A percentile compares a stretch with the other conserved stretches of the same genome.
Conservation (phyloP, 106 monocot genomes). For the Agapanthus africanus region DNA sequence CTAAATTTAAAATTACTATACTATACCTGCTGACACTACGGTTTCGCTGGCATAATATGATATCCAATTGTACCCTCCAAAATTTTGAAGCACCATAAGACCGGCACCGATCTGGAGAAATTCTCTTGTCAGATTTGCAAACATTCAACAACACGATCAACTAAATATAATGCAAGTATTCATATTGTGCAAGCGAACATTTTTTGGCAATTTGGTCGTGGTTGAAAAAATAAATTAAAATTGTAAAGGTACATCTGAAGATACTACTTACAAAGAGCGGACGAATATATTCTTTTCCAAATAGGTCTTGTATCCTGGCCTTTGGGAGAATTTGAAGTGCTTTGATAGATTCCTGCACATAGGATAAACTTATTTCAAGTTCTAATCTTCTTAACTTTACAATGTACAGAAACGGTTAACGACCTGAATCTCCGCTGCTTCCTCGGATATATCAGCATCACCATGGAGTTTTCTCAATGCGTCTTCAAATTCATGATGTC, state of each 20-base stretch:
- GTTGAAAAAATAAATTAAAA: no score
- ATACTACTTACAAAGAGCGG: conserved; percentile 45
- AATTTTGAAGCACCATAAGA: conserved; percentile 72
- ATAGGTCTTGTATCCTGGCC: conserved; percentile 37
- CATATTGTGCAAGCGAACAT: no score
- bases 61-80: conserved; percentile 63
- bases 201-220: no score
- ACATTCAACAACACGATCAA: neutral
- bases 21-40: conserved; percentile 59
- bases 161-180: neutral
- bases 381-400: neutral
- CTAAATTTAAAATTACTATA: neutral
- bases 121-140: conserved; percentile 1
- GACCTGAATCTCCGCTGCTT: conserved; percentile 61
- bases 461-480: conserved; percentile 50
- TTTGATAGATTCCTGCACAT: conserved; percentile 45
- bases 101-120: conserved; percentile 52
- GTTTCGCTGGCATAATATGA: conserved; percentile 57
- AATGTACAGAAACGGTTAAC: neutral
- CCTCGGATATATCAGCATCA: conserved; percentile 49
- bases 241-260: neutral
- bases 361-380: conserved; percentile 2
- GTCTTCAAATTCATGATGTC: conserved; percentile 40
- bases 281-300: conserved; percentile 37
- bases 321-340: conserved; percentile 37